Evolutionary conservation across 768 basidiomycete genomes (phyloP).

Genomic region (Erythrobasidium yunnanense): DNA sequence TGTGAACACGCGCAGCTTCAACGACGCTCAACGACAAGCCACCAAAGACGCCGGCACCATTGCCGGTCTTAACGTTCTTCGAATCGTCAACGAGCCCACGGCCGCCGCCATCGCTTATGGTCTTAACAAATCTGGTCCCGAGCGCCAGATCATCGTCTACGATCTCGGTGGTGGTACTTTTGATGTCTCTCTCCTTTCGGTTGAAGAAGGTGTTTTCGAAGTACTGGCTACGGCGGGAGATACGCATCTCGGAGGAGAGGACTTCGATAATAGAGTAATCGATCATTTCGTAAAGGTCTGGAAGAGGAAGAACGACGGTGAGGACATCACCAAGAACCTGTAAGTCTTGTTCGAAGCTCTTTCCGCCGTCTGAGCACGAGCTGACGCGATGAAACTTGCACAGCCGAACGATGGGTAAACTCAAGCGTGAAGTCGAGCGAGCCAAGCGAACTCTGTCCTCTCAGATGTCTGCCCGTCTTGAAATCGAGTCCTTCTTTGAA

Average conservation of each 20-base stretch:
- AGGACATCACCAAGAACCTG: conserved; percentile 53
- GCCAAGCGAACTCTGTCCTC: conserved; percentile 84
- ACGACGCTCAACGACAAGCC: conserved; percentile 97
- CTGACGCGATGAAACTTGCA: background rate
- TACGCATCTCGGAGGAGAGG: conserved; percentile 89
- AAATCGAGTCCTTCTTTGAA: conserved; percentile 90
- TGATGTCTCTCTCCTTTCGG: conserved; percentile 90
- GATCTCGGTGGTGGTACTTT: conserved; percentile 98
- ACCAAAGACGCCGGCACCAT: conserved; percentile 97
- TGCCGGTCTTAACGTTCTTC: conserved; percentile 84
- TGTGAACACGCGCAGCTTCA: conserved; percentile 43
- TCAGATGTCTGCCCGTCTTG: conserved; percentile 80
- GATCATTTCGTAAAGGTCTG: conserved; percentile 78
- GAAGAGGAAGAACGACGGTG: conserved; percentile 77
- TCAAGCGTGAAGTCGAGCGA: conserved; percentile 87
- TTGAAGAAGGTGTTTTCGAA: conserved; percentile 86
- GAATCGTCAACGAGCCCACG: conserved; percentile 96
- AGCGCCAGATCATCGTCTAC: conserved; percentile 93
- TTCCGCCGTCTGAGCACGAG: background rate
- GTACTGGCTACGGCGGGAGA: conserved; percentile 85
- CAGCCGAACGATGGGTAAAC: conserved; percentile 66
- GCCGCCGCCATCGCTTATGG: conserved; percentile 97
- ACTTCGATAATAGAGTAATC: conserved; percentile 87
- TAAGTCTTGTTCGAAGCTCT: background rate
- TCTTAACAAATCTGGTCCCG: conserved; percentile 77